Evolutionary conservation across 345 rosid species (phyloP).

Genomic region (Pugionium dolabratum): DNA sequence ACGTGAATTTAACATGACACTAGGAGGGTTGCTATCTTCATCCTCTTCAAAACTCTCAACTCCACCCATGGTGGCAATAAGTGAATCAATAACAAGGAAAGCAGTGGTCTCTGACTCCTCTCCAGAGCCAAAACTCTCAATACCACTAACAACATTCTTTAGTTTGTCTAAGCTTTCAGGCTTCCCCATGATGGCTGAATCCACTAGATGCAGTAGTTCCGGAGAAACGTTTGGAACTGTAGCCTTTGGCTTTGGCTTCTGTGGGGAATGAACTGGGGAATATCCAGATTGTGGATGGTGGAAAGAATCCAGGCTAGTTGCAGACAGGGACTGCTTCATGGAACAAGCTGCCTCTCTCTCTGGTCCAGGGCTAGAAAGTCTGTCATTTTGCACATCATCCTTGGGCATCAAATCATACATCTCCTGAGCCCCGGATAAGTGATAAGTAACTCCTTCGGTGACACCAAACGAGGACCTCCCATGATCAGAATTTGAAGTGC

Average conservation of each 20-base stretch:
- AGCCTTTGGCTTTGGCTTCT: slow-evolving; percentile 63
- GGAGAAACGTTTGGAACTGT: slow-evolving; percentile 92
- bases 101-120: slow-evolving; percentile 82
- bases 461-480: slow-evolving; percentile 43
- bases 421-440: slow-evolving; percentile 38
- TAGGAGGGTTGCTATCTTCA: slow-evolving; percentile 92
- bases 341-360: slow-evolving; percentile 47
- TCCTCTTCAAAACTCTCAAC: slow-evolving; percentile 98
- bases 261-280: slow-evolving; percentile 70
- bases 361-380: slow-evolving; percentile 61
- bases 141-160: slow-evolving; percentile 80
- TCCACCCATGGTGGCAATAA: slow-evolving; percentile 99
- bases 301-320: slow-evolving; percentile 57
- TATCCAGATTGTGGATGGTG: slow-evolving; percentile 43
- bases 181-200: slow-evolving; percentile 99
- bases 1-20: slow-evolving; percentile 96
- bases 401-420: slow-evolving; percentile 48
- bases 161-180: slow-evolving; percentile 85
- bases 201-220: slow-evolving; percentile 94
- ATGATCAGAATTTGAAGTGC: slow-evolving; percentile 48
- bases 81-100: slow-evolving; percentile 89
- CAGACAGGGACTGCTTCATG: slow-evolving; percentile 54
- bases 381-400: slow-evolving; percentile 46
- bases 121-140: slow-evolving; percentile 71
- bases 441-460: slow-evolving; percentile 44